These are phyloP conservation scores for Zasmidium citrigriseum DNA, from an alignment of 2,329 filamentous ascomycete species.

Conservation along the genomic window DNA sequence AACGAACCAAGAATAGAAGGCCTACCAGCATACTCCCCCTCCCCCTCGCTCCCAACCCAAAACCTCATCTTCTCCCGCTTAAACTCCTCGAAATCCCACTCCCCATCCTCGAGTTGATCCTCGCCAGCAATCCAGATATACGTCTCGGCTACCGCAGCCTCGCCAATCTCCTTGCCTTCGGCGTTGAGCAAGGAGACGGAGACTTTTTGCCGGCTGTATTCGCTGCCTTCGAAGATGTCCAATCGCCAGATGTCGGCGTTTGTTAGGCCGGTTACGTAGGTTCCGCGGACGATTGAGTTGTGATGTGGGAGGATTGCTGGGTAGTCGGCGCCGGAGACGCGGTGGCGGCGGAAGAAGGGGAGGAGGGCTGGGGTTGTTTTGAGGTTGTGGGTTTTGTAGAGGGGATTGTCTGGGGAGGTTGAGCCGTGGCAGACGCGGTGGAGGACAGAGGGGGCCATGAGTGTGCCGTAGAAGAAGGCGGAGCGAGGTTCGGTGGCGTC, in stretches of 20 bases:
- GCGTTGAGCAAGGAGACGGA: slow-evolving; percentile 35
- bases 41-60: slow-evolving; percentile 55
- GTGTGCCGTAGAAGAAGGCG: slow-evolving; percentile 67
- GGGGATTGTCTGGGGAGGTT: slow-evolving; percentile 52
- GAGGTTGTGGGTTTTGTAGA: slow-evolving; percentile 50
- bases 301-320: slow-evolving; percentile 66
- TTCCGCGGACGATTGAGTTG: slow-evolving; percentile 65
- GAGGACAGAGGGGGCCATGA: slow-evolving; percentile 87
- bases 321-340: slow-evolving; percentile 72
- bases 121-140: slow-evolving; percentile 55
- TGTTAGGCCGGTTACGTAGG: slow-evolving; percentile 76
- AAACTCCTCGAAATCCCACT: slow-evolving; percentile 91
- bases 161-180: neutral
- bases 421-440: slow-evolving; percentile 77
- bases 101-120: slow-evolving; percentile 63
- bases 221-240: slow-evolving; percentile 77
- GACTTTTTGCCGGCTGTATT: slow-evolving; percentile 64
- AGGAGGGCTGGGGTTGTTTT: slow-evolving; percentile 76
- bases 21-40: slow-evolving; percentile 49
- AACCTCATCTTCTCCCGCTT: slow-evolving; percentile 68
- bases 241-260: slow-evolving; percentile 73
- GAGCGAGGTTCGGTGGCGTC: slow-evolving; percentile 37
- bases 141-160: slow-evolving; percentile 1
- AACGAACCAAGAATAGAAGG: slow-evolving; percentile 31
- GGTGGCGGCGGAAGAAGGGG: slow-evolving; percentile 68